Conservation (phyloP, 345 rosid genomes). For the Cardiospermum halicacabum region DNA sequence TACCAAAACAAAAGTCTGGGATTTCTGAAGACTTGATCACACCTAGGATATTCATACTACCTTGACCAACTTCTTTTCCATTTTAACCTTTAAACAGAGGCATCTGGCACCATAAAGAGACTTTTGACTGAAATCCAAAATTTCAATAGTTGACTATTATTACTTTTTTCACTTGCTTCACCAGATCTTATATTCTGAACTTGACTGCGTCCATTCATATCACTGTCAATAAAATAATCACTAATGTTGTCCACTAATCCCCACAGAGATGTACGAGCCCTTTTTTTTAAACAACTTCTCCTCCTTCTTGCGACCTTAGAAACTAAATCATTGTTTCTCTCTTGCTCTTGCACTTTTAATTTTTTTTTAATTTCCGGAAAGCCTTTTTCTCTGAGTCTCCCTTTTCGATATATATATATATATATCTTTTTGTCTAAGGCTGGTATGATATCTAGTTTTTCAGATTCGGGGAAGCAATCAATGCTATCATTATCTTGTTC, state of each 20-base stretch:
- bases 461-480: slow-evolving; percentile 37
- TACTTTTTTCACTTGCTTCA: slow-evolving; percentile 32
- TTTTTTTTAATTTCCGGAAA: slow-evolving; percentile 37
- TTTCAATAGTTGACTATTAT: slow-evolving; percentile 23
- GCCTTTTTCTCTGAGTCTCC: slow-evolving; percentile 35
- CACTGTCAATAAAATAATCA: slow-evolving; percentile 33
- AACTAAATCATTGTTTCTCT: slow-evolving; percentile 29
- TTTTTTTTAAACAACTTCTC: slow-evolving; percentile 65
- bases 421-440: slow-evolving; percentile 40
- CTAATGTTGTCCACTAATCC: slow-evolving; percentile 50
- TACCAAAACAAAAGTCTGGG: slow-evolving; percentile 22
- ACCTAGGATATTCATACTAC: slow-evolving; percentile 26
- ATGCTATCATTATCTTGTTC: slow-evolving; percentile 31
- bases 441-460: slow-evolving; percentile 22
- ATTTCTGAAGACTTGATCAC: slow-evolving; percentile 23
- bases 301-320: slow-evolving; percentile 48
- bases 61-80: slow-evolving; percentile 49
- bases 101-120: slow-evolving; percentile 33
- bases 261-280: slow-evolving; percentile 70
- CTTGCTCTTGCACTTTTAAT: slow-evolving; percentile 28
- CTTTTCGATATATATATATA: slow-evolving; percentile 35
- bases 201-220: slow-evolving; percentile 34
- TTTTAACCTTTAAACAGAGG: slow-evolving; percentile 75
- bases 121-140: slow-evolving; percentile 32
- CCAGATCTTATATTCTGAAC: slow-evolving; percentile 28